A percentile compares a stretch with the other conserved stretches of the same genome.
phyloP scores from a whole-genome alignment of 768 basidiomycete genomes.

The Suillus ampliporus region DNA sequence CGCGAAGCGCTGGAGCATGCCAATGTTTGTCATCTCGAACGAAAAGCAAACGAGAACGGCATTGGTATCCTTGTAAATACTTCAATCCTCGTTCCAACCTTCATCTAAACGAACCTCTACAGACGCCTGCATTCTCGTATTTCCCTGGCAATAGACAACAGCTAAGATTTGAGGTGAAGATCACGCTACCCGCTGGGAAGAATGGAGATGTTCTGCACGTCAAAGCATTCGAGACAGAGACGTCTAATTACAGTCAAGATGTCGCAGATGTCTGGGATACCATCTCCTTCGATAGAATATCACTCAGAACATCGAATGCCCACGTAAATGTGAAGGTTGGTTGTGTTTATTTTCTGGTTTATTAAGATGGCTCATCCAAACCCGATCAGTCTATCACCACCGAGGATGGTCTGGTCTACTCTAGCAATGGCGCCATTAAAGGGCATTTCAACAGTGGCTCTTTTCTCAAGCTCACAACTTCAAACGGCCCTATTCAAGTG shows the following conservation, averaged over 20 bases:
- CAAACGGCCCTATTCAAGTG: slow-evolving; percentile 47
- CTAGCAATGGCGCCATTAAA: slow-evolving; percentile 50
- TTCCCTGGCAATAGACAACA: slow-evolving; percentile 15
- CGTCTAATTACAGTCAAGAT: slow-evolving; percentile 45
- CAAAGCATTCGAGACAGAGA: slow-evolving; percentile 48
- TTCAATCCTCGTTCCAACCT: not conserved
- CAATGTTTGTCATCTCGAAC: slow-evolving; percentile 37
- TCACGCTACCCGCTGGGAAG: slow-evolving; percentile 42
- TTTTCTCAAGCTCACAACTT: slow-evolving; percentile 40
- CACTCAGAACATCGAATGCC: slow-evolving; percentile 42
- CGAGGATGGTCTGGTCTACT: slow-evolving; percentile 33
- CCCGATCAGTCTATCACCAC: slow-evolving; percentile 40
- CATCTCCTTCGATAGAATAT: slow-evolving; percentile 44
- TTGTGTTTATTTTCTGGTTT: not conserved
- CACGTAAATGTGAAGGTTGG: slow-evolving; percentile 42
- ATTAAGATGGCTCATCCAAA: slow-evolving; percentile 7
- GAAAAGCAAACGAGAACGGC: slow-evolving; percentile 29
- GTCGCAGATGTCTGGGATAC: slow-evolving; percentile 41
- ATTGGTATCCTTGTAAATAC: slow-evolving; percentile 41
- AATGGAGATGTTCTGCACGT: slow-evolving; percentile 35
- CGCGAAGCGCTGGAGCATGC: slow-evolving; percentile 26
- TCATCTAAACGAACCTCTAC: not conserved
- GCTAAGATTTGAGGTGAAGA: slow-evolving; percentile 41
- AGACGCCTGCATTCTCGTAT: slow-evolving; percentile 39
- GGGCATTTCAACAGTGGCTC: slow-evolving; percentile 48